phyloP scores from a whole-genome alignment of 768 basidiomycete species.

The Collybia nuda region DNA sequence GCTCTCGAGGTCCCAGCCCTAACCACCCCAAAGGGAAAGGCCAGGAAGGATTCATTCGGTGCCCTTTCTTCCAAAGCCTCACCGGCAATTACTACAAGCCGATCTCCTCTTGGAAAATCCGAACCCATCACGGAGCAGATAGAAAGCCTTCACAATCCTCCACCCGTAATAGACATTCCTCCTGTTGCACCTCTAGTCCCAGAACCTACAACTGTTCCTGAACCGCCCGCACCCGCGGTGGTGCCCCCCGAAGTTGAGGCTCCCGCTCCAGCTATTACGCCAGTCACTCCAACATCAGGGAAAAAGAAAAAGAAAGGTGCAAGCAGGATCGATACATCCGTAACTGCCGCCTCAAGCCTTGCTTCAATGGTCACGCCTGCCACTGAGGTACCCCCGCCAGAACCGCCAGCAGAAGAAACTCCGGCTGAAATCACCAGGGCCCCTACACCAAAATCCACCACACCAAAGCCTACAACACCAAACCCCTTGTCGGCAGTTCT shows the following conservation, averaged over 20 bases:
- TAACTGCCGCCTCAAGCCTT: background rate
- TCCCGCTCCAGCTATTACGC: constrained; percentile 4
- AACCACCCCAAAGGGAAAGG: constrained; percentile 11
- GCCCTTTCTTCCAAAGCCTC: constrained; percentile 19
- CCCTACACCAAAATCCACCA: background rate
- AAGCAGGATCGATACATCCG: background rate
- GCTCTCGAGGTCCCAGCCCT: background rate
- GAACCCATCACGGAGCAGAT: constrained; percentile 7
- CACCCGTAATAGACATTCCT: constrained; percentile 2
- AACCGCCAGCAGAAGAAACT: background rate
- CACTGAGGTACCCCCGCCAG: background rate
- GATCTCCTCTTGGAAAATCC: constrained; percentile 16
- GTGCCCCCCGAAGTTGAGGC: constrained; percentile 9
- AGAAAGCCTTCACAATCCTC: constrained; percentile 2
- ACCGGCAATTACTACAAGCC: constrained; percentile 13
- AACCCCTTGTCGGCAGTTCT: constrained; percentile 12
- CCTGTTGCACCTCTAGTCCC: constrained; percentile 10
- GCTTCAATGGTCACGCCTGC: background rate
- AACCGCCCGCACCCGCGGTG: constrained; percentile 7
- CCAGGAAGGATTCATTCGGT: constrained; percentile 18
- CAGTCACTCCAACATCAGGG: constrained; percentile 1
- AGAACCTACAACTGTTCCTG: background rate
- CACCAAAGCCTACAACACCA: background rate
- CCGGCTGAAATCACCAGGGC: too few relatives aligned
- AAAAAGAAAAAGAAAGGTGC: constrained; percentile 22